These are phyloP conservation scores for Yamadazyma nakazawae DNA, from an alignment of 805 yeast species.

Conservation along the genomic window DNA sequence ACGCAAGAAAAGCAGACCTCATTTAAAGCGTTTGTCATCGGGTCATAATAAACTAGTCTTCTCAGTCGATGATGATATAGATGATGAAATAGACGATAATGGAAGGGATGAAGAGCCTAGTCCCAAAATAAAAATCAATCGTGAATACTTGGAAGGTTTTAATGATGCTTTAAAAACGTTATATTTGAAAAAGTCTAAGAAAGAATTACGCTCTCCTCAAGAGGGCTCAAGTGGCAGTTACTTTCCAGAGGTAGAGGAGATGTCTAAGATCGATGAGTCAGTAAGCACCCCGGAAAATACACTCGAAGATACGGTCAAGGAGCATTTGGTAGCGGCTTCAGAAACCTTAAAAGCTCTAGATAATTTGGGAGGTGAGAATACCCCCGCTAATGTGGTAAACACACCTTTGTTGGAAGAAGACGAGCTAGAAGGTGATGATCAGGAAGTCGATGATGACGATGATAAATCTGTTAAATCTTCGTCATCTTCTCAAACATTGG, in stretches of 20 bases:
- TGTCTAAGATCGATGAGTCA: conserved; percentile 6
- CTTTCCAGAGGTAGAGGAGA: conserved; percentile 8
- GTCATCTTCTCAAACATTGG: conserved; percentile 51
- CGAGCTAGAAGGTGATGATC: conserved; percentile 21
- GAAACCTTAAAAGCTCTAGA: conserved; percentile 17
- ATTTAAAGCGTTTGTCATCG: conserved; percentile 23
- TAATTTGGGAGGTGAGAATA: conserved; percentile 13
- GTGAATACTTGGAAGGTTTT: conserved; percentile 63
- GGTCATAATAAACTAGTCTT: conserved; percentile 43
- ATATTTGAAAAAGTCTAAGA: conserved; percentile 20
- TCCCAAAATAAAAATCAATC: conserved; percentile 18
- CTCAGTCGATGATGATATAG: conserved; percentile 80
- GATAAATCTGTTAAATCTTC: conserved; percentile 24
- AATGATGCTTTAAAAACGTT: conserved; percentile 60
- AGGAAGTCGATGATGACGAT: conserved; percentile 21
- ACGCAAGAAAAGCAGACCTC: conserved; percentile 27
- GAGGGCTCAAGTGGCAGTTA: conserved; percentile 2
- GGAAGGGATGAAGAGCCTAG: conserved; percentile 50
- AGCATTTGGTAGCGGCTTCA: conserved; percentile 21
- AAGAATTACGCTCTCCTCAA: conserved; percentile 2
- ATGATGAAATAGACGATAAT: conserved; percentile 54
- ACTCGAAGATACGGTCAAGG: conserved; percentile 16
- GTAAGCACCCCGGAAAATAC: neutral
- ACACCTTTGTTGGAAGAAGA: conserved; percentile 16
- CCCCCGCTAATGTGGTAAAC: conserved; percentile 8